phyloP scores from a whole-genome alignment of 164 flowering plant species.

The Houttuynia cordata region DNA sequence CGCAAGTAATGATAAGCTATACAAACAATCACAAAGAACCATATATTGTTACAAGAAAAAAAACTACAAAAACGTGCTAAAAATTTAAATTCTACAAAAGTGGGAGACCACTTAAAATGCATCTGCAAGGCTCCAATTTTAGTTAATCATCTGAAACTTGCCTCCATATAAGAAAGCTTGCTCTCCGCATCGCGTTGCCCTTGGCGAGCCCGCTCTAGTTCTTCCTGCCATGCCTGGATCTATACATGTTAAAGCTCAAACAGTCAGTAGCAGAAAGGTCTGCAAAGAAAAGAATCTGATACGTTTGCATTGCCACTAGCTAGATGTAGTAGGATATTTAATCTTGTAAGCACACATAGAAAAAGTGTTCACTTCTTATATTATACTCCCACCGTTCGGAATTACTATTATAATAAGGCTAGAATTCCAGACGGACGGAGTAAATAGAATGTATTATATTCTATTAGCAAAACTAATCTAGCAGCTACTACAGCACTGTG shows the following conservation, averaged over 20 bases:
- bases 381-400: no score
- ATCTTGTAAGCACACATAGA: no score
- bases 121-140: no score
- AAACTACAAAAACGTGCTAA: background rate
- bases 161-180: conserved; percentile 86
- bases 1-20: background rate
- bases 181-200: conserved; percentile 94
- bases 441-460: no score
- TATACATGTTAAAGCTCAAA: conserved; percentile 13
- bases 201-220: conserved; percentile 94
- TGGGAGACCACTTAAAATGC: no score
- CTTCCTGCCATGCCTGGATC: conserved; percentile 99
- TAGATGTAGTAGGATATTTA: no score
- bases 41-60: background rate
- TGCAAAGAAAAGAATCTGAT: background rate
- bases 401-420: no score
- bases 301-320: no score
- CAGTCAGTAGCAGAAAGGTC: background rate
- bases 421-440: no score
- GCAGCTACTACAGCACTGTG: no score
- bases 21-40: background rate
- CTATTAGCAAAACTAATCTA: no score
- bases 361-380: no score
- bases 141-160: conserved; percentile 16
- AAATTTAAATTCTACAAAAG: background rate